phyloP scores from a whole-genome alignment of 2,329 filamentous ascomycete species.

The Diaporthe sp. region DNA sequence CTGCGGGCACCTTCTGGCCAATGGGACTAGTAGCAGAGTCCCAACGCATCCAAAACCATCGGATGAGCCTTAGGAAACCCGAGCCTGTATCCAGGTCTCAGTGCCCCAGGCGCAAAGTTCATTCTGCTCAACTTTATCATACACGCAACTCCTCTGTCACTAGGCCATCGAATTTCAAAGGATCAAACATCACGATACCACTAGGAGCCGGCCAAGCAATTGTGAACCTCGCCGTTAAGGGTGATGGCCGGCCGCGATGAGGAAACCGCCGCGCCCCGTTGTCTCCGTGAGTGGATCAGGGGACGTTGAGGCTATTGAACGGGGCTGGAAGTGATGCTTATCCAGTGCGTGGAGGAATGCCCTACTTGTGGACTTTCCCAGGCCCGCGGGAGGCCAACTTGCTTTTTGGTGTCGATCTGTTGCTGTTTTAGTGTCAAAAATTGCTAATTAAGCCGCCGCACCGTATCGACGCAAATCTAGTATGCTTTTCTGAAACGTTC shows the following conservation, averaged over 20 bases:
- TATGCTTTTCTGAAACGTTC: constrained; percentile 1
- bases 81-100: background rate
- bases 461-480: background rate
- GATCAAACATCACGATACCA: background rate
- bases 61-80: no score
- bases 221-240: no score
- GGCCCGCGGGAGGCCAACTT: background rate
- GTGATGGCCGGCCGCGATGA: background rate
- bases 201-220: background rate
- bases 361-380: constrained; percentile 19
- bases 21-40: background rate
- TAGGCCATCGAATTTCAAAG: background rate
- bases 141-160: no score
- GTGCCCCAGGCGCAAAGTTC: background rate
- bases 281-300: background rate
- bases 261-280: background rate
- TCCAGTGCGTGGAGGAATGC: background rate
- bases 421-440: background rate
- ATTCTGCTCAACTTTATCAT: background rate
- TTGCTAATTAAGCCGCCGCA: background rate
- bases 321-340: background rate
- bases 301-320: background rate
- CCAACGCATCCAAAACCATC: no score
- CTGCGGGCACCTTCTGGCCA: background rate
- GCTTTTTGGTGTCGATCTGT: constrained; percentile 3